Conservation (phyloP, 495 filamentous ascomycete species). For the Letharia columbiana region DNA sequence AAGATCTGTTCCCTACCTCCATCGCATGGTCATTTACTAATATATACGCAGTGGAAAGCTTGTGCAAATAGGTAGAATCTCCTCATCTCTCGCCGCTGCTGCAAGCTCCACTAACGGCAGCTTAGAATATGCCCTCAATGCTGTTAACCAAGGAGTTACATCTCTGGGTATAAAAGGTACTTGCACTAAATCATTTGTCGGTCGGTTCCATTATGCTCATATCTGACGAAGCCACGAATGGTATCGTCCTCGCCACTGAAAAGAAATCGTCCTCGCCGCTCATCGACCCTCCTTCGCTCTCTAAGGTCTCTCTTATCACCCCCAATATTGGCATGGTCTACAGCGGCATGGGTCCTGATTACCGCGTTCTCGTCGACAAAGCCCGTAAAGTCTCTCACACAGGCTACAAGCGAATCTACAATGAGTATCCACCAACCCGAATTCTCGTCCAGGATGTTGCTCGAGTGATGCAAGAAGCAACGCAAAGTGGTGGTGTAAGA, state of each 20-base stretch:
- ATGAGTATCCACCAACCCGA: constrained; percentile 97
- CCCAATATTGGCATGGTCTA: constrained; percentile 99
- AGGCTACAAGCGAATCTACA: constrained; percentile 99
- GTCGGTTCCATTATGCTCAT: neutral
- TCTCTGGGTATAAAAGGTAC: constrained; percentile 96
- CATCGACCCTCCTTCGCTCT: constrained; percentile 85
- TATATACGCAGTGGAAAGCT: constrained; percentile 69
- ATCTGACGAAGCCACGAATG: constrained; percentile 71
- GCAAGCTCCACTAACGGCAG: constrained; percentile 10
- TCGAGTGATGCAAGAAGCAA: constrained; percentile 96
- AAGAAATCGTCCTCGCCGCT: constrained; percentile 98
- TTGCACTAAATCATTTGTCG: constrained; percentile 6
- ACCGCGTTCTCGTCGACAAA: constrained; percentile 92
- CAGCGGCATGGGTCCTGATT: constrained; percentile 97
- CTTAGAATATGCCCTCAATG: constrained; percentile 96
- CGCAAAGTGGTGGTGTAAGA: constrained; percentile 91
- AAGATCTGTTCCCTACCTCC: neutral
- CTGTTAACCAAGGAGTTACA: constrained; percentile 98
- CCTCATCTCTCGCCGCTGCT: constrained; percentile 17
- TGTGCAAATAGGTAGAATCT: constrained; percentile 53
- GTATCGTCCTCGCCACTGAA: constrained; percentile 97
- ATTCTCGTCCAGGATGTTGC: constrained; percentile 99
- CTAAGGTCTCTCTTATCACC: constrained; percentile 95
- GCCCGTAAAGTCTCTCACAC: constrained; percentile 99
- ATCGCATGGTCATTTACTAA: neutral